A percentile compares a stretch with the other conserved stretches of the same genome.
phyloP scores from a whole-genome alignment of 768 basidiomycete genomes.

The Lactarius pseudohatsudake region DNA sequence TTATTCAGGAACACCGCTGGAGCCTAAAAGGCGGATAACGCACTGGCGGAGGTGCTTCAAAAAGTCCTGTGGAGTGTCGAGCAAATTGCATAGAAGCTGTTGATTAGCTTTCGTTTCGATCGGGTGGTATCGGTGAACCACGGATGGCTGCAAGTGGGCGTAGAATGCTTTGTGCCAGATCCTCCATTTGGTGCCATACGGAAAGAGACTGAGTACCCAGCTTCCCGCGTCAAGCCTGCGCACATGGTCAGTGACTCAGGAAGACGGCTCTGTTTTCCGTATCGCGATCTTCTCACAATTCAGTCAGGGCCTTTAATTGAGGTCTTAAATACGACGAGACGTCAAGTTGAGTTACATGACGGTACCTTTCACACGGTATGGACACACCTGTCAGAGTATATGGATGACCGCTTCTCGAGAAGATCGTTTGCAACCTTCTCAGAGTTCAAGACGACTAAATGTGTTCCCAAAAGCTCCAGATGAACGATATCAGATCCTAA shows the following conservation, averaged over 20 bases:
- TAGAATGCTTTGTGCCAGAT: slow-evolving; percentile 43
- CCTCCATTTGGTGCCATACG: slow-evolving; percentile 44
- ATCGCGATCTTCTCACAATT: slow-evolving; percentile 29
- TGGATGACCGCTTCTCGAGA: slow-evolving; percentile 34
- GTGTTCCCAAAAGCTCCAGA: slow-evolving; percentile 31
- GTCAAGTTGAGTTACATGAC: background rate
- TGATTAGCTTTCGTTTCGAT: slow-evolving; percentile 35
- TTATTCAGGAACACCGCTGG: background rate
- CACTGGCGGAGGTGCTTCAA: slow-evolving; percentile 40
- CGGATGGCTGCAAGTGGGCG: slow-evolving; percentile 41
- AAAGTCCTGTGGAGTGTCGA: slow-evolving; percentile 42
- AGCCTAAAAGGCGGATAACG: slow-evolving; percentile 23
- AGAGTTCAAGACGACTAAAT: slow-evolving; percentile 35
- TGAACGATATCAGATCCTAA: slow-evolving; percentile 34
- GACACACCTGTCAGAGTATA: slow-evolving; percentile 37
- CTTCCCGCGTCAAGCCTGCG: slow-evolving; percentile 42
- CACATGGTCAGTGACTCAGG: slow-evolving; percentile 1
- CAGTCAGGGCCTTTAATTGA: slow-evolving; percentile 34
- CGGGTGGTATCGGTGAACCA: slow-evolving; percentile 36
- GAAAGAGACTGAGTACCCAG: slow-evolving; percentile 42
- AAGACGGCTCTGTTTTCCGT: background rate
- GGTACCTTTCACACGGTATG: background rate
- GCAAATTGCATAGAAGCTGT: slow-evolving; percentile 36
- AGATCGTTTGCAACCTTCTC: slow-evolving; percentile 34
- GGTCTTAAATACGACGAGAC: slow-evolving; percentile 18